Evolutionary conservation across 257 asterid genomes (phyloP), one percentile per base, ranked within the genome.

Genomic region (Scutellaria barbata): DNA sequence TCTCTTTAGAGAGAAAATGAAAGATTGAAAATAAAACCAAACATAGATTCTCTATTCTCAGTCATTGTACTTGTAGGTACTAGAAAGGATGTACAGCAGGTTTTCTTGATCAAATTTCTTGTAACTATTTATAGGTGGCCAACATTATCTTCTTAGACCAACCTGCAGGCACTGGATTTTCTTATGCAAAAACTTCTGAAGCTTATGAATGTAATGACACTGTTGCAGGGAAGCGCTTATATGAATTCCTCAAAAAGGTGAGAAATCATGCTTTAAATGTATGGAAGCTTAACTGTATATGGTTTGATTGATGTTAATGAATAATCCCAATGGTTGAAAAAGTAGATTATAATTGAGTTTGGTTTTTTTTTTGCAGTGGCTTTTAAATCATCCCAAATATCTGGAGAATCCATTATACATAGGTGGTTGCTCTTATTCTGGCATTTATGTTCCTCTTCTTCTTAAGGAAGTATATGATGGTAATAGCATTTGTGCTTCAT

Each of bases 101-200:
- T 50, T n/a, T 3, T 13, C 7, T 11, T 57, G 14, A 33, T 13
- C 25, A 16, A 10, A 12, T 12, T 4, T 12, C 11, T 53, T 42
- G 0, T 16, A 3, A n/a, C 4, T 14, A 8, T 59, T 14, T 41
- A 5, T 58, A 82, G 86, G 80, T 73, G 50, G 77, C 80, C 63
- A 82, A 65, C 73, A 64, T 76, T 41, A 61, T 82, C 9, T 76
- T 79, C 10, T 0, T 79, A 22, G 86, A 82, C 54, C 80, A 77
- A 48, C 86, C 81, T 63, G 80, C 39, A 0, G 80, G 86, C 65
- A 54, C 78, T 11, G 84, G 86, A 35, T 82, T 64, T 58, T 82
- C 86, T 10, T 79, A 82, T 74, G 74, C 76, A 35, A 69, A 50
- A 45, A 73, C 76, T 57, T 5, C 10, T 47, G 60, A 74, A 51